Evolutionary conservation across 345 rosid species (phyloP), one percentile per base, ranked within the genome.

Genomic region (Clausena lansium): DNA sequence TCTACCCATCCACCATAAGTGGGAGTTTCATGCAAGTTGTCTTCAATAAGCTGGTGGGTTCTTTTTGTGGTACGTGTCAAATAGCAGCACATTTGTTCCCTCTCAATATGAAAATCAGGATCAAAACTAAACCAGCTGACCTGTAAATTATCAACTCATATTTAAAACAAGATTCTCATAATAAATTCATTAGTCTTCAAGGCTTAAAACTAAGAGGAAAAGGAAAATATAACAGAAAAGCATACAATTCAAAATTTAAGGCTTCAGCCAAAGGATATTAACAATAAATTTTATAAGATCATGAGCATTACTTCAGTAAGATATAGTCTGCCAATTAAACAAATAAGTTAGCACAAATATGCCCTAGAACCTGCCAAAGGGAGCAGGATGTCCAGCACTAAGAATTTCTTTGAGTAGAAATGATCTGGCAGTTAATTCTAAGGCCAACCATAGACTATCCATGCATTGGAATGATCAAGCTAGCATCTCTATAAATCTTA

Each of bases 1-100:
- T 95, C 98, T 70, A 93, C 93, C 99, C 99, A 95, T 76, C 99
- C 99, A 77, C 99, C 99, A 87, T 95, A 95, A 71, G 99, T 95
- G 80, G 99, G 99, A 80, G 98, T 93, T 83, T 93, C 99, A 80
- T 92, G 97, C 90, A 95, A 87, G 84, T 93, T 95, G 32, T 95
- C 96, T 83, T 80, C 84, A 76, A 95, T 95, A 88, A 95, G 85
- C 87, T 92, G 91, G 82, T 95, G 99, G 6, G 99, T 93, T 57
- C 59, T 74, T 81, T 89, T 87, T 9, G 97, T 93, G 17, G 99
- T 95, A 35, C 98, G 94, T 20, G 99, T 95, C 45, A 95, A 85
- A 85, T 95, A 89, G 89, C 99, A 95, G 83, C 94, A 86, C 97
- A 95, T 93, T 83, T 95, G 99, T 76, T 91, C 97, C 89, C 94